phyloP scores from a whole-genome alignment of 257 asterid species.

The Nicotiana tabacum region DNA sequence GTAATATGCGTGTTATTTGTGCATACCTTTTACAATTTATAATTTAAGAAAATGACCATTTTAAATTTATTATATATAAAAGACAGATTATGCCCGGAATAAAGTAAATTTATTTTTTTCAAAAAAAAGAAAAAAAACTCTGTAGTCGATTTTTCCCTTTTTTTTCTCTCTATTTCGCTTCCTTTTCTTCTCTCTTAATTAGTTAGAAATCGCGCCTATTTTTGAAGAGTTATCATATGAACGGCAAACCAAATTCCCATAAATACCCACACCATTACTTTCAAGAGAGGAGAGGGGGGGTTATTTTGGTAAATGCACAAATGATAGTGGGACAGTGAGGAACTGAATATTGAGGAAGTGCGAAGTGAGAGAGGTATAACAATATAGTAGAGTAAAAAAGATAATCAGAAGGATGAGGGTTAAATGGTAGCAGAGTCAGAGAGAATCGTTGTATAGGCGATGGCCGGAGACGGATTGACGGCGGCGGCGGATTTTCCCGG shows the following conservation, averaged over 20 bases:
- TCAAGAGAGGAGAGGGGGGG: neutral
- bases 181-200: neutral
- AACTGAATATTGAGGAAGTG: neutral
- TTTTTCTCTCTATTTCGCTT: too few relatives aligned
- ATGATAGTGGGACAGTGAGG: too few relatives aligned
- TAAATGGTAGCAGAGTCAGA: neutral
- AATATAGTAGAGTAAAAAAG: neutral
- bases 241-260: neutral
- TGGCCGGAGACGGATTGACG: neutral
- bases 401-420: neutral
- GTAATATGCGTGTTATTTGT: too few relatives aligned
- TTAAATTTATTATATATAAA: too few relatives aligned
- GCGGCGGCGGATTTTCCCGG: neutral
- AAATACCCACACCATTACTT: neutral
- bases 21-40: too few relatives aligned
- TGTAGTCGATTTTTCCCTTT: too few relatives aligned
- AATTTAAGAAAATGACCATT: too few relatives aligned
- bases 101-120: too few relatives aligned
- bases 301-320: neutral
- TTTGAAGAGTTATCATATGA: neutral
- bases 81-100: too few relatives aligned
- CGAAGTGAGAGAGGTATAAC: neutral
- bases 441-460: neutral
- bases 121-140: too few relatives aligned
- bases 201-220: neutral